Evolutionary conservation across 2,329 filamentous ascomycete genomes (phyloP).

Genomic region (Podosphaera xanthii): DNA sequence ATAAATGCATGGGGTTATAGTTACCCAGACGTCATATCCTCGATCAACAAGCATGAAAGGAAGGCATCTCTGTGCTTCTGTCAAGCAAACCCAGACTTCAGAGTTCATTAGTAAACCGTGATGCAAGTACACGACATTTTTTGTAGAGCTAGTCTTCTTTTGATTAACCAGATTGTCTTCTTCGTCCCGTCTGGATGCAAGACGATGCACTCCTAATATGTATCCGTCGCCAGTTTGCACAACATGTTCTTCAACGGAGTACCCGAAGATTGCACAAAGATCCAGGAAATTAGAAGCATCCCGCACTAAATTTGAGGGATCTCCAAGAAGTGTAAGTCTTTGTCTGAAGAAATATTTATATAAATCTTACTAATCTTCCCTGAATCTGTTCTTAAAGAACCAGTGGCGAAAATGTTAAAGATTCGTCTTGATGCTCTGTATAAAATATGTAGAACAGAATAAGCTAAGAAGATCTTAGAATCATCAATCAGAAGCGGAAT

Average conservation of each 20-base stretch:
- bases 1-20: conserved; percentile 12
- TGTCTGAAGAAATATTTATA: not conserved
- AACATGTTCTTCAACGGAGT: conserved; percentile 87
- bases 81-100: conserved; percentile 91
- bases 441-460: conserved; percentile 57
- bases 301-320: conserved; percentile 52
- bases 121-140: conserved; percentile 81
- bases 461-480: conserved; percentile 26
- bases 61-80: conserved; percentile 63
- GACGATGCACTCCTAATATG: conserved; percentile 66
- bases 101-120: conserved; percentile 97
- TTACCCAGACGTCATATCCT: conserved; percentile 87
- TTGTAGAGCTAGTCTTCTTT: conserved; percentile 42
- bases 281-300: conserved; percentile 83
- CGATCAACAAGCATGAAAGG: conserved; percentile 75
- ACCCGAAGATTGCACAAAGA: conserved; percentile 76
- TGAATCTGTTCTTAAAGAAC: conserved; percentile 42
- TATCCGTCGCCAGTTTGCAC: conserved; percentile 90
- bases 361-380: conserved; percentile 33
- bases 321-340: conserved; percentile 17
- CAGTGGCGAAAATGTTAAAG: conserved; percentile 60
- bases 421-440: conserved; percentile 62
- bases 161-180: conserved; percentile 58
- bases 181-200: conserved; percentile 66
- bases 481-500: not conserved